phyloP scores from a whole-genome alignment of 2,329 filamentous ascomycete genomes.

The Neoarthrinium moseri region DNA sequence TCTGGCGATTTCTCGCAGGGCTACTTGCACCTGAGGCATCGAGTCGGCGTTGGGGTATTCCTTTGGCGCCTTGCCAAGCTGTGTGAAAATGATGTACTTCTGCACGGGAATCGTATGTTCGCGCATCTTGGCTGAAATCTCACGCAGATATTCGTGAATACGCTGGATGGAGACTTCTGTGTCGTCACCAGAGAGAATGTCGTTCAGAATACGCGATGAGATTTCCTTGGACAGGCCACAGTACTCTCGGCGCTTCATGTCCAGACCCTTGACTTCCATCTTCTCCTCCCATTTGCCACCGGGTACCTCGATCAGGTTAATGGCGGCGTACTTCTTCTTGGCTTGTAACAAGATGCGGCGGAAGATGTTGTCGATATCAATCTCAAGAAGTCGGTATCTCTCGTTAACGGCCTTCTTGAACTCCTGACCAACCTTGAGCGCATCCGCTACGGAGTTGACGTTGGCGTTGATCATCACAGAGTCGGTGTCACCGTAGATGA shows the following conservation, averaged over 20 bases:
- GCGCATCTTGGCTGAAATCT: constrained; percentile 84
- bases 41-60: constrained; percentile 93
- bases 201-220: constrained; percentile 84
- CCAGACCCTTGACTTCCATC: constrained; percentile 95
- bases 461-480: constrained; percentile 99
- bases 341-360: constrained; percentile 88
- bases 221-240: constrained; percentile 94
- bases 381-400: constrained; percentile 87
- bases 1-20: constrained; percentile 79
- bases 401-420: constrained; percentile 97
- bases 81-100: constrained; percentile 97
- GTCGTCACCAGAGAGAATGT: constrained; percentile 92
- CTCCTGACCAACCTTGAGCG: constrained; percentile 85
- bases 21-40: constrained; percentile 97
- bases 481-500: constrained; percentile 98
- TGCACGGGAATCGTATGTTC: constrained; percentile 69
- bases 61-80: constrained; percentile 89
- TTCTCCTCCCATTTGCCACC: constrained; percentile 91
- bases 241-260: constrained; percentile 97
- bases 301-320: constrained; percentile 80
- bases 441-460: constrained; percentile 87
- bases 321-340: constrained; percentile 98
- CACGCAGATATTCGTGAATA: constrained; percentile 89
- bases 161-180: constrained; percentile 82
- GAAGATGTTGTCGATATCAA: constrained; percentile 98